phyloP scores from a whole-genome alignment of 345 rosid genomes.

The Streptanthus diversifolius region DNA sequence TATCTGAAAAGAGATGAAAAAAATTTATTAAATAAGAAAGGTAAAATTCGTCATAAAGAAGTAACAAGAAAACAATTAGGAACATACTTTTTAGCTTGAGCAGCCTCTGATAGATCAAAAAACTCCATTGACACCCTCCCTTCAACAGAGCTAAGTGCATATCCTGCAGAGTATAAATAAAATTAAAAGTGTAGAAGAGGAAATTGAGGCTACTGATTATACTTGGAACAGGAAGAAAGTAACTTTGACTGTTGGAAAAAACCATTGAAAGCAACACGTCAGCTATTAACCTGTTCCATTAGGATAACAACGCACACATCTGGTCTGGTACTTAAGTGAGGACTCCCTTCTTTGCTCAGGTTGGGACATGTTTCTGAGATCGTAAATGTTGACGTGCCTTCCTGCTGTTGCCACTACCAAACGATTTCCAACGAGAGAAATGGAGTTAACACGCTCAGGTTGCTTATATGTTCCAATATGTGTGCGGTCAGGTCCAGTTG shows the following conservation, averaged over 20 bases:
- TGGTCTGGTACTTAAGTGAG: constrained; percentile 87
- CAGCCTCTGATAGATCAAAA: constrained; percentile 86
- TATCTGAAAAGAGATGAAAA: constrained; percentile 45
- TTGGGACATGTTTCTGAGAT: constrained; percentile 89
- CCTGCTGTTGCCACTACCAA: constrained; percentile 96
- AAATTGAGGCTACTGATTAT: neutral
- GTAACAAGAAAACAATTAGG: neutral
- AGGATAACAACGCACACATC: constrained; percentile 94
- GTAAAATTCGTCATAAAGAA: neutral
- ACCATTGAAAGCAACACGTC: neutral
- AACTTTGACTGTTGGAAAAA: neutral
- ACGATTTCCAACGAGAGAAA: constrained; percentile 88
- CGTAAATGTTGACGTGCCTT: constrained; percentile 90
- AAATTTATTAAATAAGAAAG: neutral
- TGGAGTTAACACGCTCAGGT: constrained; percentile 93
- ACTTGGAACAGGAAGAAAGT: neutral
- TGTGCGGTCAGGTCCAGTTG: constrained; percentile 81
- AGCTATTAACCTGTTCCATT: constrained; percentile 74
- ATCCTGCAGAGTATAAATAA: constrained; percentile 54
- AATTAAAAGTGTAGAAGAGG: neutral
- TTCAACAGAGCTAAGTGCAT: constrained; percentile 96
- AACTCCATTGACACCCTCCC: constrained; percentile 99
- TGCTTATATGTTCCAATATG: constrained; percentile 82
- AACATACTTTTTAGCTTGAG: constrained; percentile 89
- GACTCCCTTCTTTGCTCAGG: constrained; percentile 97